Conservation (phyloP, 371 early-diverging fungal species). For the Smittium culicis region DNA sequence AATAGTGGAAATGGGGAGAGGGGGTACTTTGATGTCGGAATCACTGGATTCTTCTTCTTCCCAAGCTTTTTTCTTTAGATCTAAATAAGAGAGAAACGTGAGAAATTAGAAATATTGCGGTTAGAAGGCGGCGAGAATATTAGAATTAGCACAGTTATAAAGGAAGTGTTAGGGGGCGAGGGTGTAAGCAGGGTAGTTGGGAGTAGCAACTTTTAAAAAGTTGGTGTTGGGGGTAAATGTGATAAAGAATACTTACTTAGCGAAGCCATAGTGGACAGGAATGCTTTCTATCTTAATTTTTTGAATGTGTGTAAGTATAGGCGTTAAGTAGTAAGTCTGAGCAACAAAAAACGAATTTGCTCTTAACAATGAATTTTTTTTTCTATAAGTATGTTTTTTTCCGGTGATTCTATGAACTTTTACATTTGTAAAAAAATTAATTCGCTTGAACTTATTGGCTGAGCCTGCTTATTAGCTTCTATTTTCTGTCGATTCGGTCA, state of each 20-base stretch:
- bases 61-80: constrained; percentile 47
- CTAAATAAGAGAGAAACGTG: too few relatives aligned
- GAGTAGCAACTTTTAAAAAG: not conserved
- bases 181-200: not conserved
- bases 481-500: not conserved
- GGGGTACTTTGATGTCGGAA: constrained; percentile 40
- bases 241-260: not conserved
- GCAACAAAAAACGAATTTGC: too few relatives aligned
- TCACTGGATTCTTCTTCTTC: constrained; percentile 75
- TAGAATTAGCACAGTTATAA: too few relatives aligned
- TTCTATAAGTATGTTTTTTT: too few relatives aligned
- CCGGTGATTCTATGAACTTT: too few relatives aligned
- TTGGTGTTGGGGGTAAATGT: not conserved
- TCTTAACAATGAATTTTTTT: too few relatives aligned
- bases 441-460: too few relatives aligned
- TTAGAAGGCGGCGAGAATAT: not conserved
- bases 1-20: not conserved
- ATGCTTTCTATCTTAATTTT: too few relatives aligned
- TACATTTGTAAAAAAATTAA: not conserved
- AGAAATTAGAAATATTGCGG: not conserved
- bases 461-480: too few relatives aligned
- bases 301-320: too few relatives aligned
- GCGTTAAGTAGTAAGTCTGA: too few relatives aligned
- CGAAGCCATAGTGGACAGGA: not conserved
- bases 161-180: too few relatives aligned